Percentiles rank a stretch among this genome's conserved stretches.
These are phyloP conservation scores for Tricholomella constricta DNA, from an alignment of 768 basidiomycete genomes.

Conservation along the genomic window DNA sequence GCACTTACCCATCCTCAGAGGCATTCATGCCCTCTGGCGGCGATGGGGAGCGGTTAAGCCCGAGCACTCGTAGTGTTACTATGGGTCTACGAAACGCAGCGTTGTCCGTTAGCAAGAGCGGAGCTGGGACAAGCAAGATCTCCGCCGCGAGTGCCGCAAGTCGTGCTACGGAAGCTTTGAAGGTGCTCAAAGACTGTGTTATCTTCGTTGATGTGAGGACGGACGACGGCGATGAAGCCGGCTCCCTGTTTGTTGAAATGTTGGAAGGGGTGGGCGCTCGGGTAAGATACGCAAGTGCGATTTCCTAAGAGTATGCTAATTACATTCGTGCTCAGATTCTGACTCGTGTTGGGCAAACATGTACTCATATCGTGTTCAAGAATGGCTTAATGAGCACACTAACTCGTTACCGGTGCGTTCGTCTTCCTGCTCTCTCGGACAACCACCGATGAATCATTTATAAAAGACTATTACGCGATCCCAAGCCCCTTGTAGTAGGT, in stretches of 20 bases:
- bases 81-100: conserved; percentile 12
- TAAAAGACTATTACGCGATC: conserved; percentile 63
- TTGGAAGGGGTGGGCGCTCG: conserved; percentile 76
- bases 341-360: conserved; percentile 64
- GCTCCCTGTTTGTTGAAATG: conserved; percentile 82
- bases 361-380: conserved; percentile 88
- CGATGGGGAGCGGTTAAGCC: conserved; percentile 7
- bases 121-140: conserved; percentile 19
- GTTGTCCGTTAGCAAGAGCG: conserved; percentile 14
- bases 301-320: background rate
- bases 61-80: conserved; percentile 10
- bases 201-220: conserved; percentile 90
- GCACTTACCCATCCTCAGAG: conserved; percentile 29
- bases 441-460: background rate
- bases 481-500: conserved; percentile 73
- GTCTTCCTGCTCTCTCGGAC: background rate
- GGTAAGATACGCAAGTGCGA: conserved; percentile 38
- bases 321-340: conserved; percentile 46
- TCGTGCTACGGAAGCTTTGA: conserved; percentile 38
- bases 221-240: conserved; percentile 81
- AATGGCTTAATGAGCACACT: conserved; percentile 77
- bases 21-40: background rate
- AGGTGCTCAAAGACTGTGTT: conserved; percentile 68
- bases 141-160: conserved; percentile 23
- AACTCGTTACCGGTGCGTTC: conserved; percentile 63